Evolutionary conservation across 2,329 filamentous ascomycete species (phyloP), one percentile per base, ranked within the genome.

Genomic region (Beauveria sp.): DNA sequence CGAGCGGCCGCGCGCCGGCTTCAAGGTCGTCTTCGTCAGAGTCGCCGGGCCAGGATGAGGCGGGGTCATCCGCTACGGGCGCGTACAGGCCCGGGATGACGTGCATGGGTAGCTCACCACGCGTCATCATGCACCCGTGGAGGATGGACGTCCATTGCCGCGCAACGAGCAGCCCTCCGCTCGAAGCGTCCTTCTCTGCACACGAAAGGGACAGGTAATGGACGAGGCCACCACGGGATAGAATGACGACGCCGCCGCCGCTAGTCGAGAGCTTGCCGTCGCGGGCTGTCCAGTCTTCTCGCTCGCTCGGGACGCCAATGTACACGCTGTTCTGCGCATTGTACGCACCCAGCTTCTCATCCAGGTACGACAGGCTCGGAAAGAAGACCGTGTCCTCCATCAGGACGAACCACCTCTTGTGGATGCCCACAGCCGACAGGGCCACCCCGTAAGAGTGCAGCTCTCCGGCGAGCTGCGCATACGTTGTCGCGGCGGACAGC

Each of bases 341-440:
- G 61, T 75, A 75, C 0, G 67, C 60, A n/a, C 68, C 69, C 3
- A 81, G 71, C 6, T 71, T 72, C 28, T 71, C 66, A 3, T 77
- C 67, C 9, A 81, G 73, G 48, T 72, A 69, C 0, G 70, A 67
- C 38, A 80, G 66, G 43, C 74, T 75, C 0, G 79, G 78, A 52
- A 81, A 73, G 66, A 81, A 81, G 54, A 79, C 69, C 60, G 76
- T 74, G 64, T 80, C 78, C 38, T 81, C 79, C 1, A 81, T 65
- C 1, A 81, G 69, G 1, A 73, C 78, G 43, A 76, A 74, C 70
- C 76, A 80, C 49, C 67, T 70, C 70, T 78, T 79, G 50, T 67
- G 64, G 22, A 72, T 68, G 4, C 73, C 74, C 16, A 71, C 73
- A 6, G 71, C 71, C 1, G 70, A 69, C 5, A 79, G 65, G 5